Conservation (phyloP, 371 early-diverging fungal genomes). For the Blyttiomyces sp. region DNA sequence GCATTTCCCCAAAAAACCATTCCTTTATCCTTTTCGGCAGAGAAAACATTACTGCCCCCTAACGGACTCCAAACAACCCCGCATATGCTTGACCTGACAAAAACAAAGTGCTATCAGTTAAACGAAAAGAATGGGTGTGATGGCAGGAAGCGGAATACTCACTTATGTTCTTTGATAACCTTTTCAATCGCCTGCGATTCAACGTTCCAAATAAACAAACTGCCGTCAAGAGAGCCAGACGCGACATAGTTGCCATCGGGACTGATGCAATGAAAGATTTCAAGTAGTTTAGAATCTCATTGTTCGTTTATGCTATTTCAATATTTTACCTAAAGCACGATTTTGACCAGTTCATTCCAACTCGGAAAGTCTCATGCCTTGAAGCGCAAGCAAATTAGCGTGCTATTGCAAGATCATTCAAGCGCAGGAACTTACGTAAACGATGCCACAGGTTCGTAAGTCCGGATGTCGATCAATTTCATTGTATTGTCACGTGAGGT, state of each 20-base stretch:
- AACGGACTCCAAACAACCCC: slow-evolving; percentile 44
- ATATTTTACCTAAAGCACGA: slow-evolving; percentile 58
- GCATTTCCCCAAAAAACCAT: slow-evolving; percentile 41
- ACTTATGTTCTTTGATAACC: slow-evolving; percentile 55
- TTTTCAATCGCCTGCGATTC: slow-evolving; percentile 50
- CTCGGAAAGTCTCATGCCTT: slow-evolving; percentile 74
- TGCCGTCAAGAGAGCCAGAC: slow-evolving; percentile 77
- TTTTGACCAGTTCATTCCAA: slow-evolving; percentile 83
- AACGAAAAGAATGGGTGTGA: not conserved
- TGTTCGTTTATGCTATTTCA: not conserved
- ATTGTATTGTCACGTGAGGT: slow-evolving; percentile 92
- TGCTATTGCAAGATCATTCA: not conserved
- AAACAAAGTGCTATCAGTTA: not conserved
- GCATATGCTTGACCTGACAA: slow-evolving; percentile 34
- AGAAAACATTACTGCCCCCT: slow-evolving; percentile 29
- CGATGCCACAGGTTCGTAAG: slow-evolving; percentile 67
- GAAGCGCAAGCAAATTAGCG: not conserved
- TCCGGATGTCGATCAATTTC: slow-evolving; percentile 75
- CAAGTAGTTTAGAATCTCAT: not conserved
- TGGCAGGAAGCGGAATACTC: slow-evolving; percentile 2
- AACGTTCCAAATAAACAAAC: slow-evolving; percentile 73
- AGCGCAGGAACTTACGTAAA: slow-evolving; percentile 32
- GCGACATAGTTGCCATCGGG: slow-evolving; percentile 82
- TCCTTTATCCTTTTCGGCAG: slow-evolving; percentile 37
- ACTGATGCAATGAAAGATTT: slow-evolving; percentile 41